Conservation (phyloP, 495 filamentous ascomycete genomes). For the Talaromyces stipitatus region DNA sequence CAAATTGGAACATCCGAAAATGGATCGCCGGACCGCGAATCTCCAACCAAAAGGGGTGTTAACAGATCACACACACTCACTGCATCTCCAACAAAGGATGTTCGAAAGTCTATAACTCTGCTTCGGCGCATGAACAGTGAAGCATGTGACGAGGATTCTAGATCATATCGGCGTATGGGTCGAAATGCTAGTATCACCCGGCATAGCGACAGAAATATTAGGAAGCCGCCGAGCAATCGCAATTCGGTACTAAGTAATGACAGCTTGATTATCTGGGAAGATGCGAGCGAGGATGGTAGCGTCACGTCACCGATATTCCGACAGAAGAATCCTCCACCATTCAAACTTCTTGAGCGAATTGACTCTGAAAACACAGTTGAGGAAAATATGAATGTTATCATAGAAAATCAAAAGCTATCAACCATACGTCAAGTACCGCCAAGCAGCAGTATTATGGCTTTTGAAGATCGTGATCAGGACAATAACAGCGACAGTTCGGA, state of each 20-base stretch:
- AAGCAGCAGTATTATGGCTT: conserved; percentile 5
- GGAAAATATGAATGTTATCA: not conserved
- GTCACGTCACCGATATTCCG: not conserved
- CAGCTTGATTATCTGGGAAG: conserved; percentile 36
- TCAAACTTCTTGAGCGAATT: conserved; percentile 4
- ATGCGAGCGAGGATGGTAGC: conserved; percentile 9
- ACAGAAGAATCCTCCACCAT: conserved; percentile 2
- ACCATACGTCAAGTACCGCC: conserved; percentile 6
- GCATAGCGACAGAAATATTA: not conserved
- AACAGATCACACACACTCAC: not conserved
- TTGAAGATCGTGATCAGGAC: not conserved
- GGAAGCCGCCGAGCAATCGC: not conserved
- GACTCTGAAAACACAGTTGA: conserved; percentile 5
- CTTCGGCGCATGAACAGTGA: conserved; percentile 19
- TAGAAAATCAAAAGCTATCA: not conserved
- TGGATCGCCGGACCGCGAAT: not conserved
- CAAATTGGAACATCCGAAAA: not conserved
- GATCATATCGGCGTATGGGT: conserved; percentile 5
- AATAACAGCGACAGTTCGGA: conserved; percentile 2
- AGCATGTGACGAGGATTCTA: conserved; percentile 5
- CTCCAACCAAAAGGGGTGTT: not conserved
- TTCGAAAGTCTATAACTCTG: conserved; percentile 9
- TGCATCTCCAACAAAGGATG: conserved; percentile 1
- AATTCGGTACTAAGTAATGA: conserved; percentile 7
- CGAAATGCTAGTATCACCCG: not conserved